Evolutionary conservation across 805 yeast species (phyloP).

Genomic region (Candida odintsovae): DNA sequence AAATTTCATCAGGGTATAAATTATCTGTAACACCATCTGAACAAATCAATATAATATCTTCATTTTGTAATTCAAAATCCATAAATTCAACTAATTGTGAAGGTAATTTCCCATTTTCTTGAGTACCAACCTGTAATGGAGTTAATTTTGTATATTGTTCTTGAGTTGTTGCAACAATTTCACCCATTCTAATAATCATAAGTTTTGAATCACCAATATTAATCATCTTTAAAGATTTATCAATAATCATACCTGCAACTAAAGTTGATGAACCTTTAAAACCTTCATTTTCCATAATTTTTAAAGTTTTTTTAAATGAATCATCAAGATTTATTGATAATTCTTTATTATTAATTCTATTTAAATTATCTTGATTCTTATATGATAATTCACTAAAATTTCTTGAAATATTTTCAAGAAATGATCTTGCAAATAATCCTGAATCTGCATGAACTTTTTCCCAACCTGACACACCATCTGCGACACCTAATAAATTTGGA

Average conservation of each 20-base stretch:
- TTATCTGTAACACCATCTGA: slow-evolving; percentile 53
- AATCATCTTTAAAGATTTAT: slow-evolving; percentile 38
- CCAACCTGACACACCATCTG: slow-evolving; percentile 58
- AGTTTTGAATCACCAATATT: slow-evolving; percentile 50
- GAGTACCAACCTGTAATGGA: slow-evolving; percentile 53
- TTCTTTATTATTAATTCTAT: slow-evolving; percentile 37
- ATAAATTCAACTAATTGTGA: slow-evolving; percentile 43
- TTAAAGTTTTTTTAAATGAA: slow-evolving; percentile 41
- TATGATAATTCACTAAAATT: slow-evolving; percentile 22
- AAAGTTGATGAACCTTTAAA: slow-evolving; percentile 46
- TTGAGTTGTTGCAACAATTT: slow-evolving; percentile 36
- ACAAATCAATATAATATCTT: slow-evolving; percentile 41
- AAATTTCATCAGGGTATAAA: slow-evolving; percentile 42
- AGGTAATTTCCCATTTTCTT: slow-evolving; percentile 35
- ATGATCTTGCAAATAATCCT: slow-evolving; percentile 48
- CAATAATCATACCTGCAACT: slow-evolving; percentile 41
- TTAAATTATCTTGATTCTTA: slow-evolving; percentile 24
- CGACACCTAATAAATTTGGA: slow-evolving; percentile 46
- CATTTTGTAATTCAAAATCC: slow-evolving; percentile 32
- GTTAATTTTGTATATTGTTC: slow-evolving; percentile 44
- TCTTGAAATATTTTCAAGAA: slow-evolving; percentile 45
- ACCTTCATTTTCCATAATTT: slow-evolving; percentile 43
- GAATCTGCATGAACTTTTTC: slow-evolving; percentile 40
- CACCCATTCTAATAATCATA: slow-evolving; percentile 41
- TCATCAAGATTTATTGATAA: slow-evolving; percentile 39